Evolutionary conservation across 139 green algal genomes (phyloP).

Genomic region (Coccomyxa sp.): DNA sequence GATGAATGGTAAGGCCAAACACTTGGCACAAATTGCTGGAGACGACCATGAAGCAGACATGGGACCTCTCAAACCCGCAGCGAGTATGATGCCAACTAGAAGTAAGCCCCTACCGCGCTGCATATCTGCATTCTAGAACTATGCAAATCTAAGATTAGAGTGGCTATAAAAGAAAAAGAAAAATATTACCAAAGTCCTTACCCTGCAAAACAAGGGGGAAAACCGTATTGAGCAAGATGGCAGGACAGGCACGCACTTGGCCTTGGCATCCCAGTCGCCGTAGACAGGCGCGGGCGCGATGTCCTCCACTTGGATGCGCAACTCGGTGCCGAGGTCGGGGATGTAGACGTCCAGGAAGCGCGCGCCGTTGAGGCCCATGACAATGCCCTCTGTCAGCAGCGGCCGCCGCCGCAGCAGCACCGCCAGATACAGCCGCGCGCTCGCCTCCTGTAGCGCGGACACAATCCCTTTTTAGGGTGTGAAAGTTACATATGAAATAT

Average conservation of each 20-base stretch:
- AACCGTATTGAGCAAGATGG: no score
- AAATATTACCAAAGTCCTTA: no score
- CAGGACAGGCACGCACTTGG: neutral
- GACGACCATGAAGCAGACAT: no score
- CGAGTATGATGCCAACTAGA: no score
- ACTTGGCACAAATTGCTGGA: no score
- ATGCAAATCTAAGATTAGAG: no score
- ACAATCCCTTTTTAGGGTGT: neutral
- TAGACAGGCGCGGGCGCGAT: constrained; percentile 24
- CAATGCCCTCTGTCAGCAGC: constrained; percentile 43
- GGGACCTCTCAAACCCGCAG: no score
- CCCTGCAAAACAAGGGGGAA: no score
- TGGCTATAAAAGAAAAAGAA: no score
- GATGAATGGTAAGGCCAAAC: no score
- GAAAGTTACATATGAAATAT: constrained; percentile 29
- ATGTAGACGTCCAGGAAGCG: constrained; percentile 78
- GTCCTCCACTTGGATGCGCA: constrained; percentile 36
- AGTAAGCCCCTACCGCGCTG: no score
- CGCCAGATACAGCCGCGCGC: constrained; percentile 69
- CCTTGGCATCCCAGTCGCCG: neutral
- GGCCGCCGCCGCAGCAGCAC: constrained; percentile 58
- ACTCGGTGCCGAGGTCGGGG: constrained; percentile 62
- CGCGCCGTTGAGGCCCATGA: constrained; percentile 58
- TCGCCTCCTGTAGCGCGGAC: constrained; percentile 57
- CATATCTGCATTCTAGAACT: no score